Base-by-base conservation (phyloP, 345 rosid species). In the Fremontodendron californicum region DNA sequence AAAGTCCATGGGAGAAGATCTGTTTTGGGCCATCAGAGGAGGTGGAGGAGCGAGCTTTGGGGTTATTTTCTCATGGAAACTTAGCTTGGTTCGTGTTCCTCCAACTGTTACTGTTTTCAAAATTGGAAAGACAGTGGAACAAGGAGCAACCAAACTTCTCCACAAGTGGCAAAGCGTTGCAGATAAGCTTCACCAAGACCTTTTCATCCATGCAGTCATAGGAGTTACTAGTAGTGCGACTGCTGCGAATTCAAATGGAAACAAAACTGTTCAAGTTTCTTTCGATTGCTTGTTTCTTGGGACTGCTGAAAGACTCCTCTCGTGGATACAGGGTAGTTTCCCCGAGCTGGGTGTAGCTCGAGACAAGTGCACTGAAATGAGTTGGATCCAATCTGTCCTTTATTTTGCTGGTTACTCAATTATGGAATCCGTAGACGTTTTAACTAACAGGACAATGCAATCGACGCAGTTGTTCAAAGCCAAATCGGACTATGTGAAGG, bases 11-110 rank as follows among this genome's bases (percentile, higher is more conserved):
- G 73, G 55, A 69, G 55, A 69, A 27, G 55, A 45, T 45, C 23
- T 69, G 33, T 68, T 68, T 43, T 68, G 73, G 73, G 73, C 73
- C n/a, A 69, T 45, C 39, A 25, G 73, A 46, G 73, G 73, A 27
- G 73, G 73, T 0, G 55, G 73, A 45, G 73, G 55, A 69, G 55
- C 55, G 15, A 69, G 55, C 13, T 69, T 69, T 16, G 73, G 73
- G 15, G 73, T 69, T 45, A 69, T 45, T 27, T 15, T 69, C 39
- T 16, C 73, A 1, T 69, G 73, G 73, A 69, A 69, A 45, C 21
- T 45, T 45, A 45, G 13, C 6, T 45, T 69, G 55, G 73, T 69
- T 15, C 55, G 55, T 46, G 73, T 69, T 69, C 55, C 73, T 45
- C 39, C 39, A 1, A 69, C 73, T 4, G 54, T 68, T 21, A 43